Evolutionary conservation across 225 moss, liverwort and hornwort genomes (phyloP).

Genomic region (Polytrichum commune): DNA sequence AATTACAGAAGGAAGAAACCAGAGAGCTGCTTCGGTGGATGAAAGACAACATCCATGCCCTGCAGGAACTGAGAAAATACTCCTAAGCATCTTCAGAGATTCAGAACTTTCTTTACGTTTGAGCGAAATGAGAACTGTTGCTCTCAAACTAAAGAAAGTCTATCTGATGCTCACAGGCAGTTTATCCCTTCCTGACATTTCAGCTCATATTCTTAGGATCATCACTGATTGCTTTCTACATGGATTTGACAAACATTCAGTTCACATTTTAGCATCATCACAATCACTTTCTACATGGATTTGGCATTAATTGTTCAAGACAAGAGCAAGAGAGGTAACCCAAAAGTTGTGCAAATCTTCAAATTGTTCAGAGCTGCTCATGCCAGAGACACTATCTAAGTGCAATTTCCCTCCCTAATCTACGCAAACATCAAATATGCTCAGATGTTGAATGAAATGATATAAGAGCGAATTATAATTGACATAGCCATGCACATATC

Average conservation of each 20-base stretch:
- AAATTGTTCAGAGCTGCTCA: not conserved
- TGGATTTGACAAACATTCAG: too few relatives aligned
- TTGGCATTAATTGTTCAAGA: too few relatives aligned
- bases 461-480: too few relatives aligned
- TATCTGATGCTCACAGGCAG: too few relatives aligned
- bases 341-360: not conserved
- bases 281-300: not conserved
- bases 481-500: not conserved
- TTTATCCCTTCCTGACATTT: too few relatives aligned
- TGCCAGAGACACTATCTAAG: not conserved
- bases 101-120: too few relatives aligned
- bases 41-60: not conserved
- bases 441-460: not conserved
- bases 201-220: too few relatives aligned
- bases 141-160: too few relatives aligned
- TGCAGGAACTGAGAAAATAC: not conserved
- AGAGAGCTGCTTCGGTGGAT: not conserved
- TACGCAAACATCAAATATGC: conserved; percentile 5
- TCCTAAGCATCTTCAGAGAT: not conserved
- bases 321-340: too few relatives aligned
- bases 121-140: too few relatives aligned
- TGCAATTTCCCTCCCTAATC: conserved; percentile 5
- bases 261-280: not conserved
- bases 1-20: not conserved
- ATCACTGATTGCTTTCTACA: not conserved